These are phyloP conservation scores for Aspergillaceae sp. DNA, from an alignment of 2,329 filamentous ascomycete species.

Conservation along the genomic window DNA sequence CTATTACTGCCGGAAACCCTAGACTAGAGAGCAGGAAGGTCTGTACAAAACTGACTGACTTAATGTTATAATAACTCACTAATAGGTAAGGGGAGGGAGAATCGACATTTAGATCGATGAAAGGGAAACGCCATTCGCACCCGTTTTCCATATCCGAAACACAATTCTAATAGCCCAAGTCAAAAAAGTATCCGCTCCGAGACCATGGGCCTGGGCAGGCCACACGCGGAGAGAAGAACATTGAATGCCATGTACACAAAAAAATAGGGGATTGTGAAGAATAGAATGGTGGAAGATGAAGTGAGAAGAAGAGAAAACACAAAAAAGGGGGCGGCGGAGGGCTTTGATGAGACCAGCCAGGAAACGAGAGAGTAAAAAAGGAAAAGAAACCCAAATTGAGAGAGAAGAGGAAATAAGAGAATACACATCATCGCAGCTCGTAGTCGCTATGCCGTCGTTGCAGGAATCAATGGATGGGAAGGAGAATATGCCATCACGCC, in stretches of 20 bases:
- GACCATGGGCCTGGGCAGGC: conserved; percentile 15
- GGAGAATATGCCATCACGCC: conserved; percentile 7
- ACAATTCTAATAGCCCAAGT: conserved; percentile 36
- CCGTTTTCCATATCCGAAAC: conserved; percentile 36
- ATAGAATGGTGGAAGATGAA: conserved; percentile 17
- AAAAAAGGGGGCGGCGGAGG: not conserved
- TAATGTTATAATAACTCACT: conserved; percentile 24
- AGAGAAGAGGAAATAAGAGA: conserved; percentile 12
- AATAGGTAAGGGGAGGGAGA: conserved; percentile 15
- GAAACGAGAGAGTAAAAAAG: conserved; percentile 15
- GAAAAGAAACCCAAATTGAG: conserved; percentile 16
- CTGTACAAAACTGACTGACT: conserved; percentile 3
- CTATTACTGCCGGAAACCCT: not conserved
- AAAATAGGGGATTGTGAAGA: conserved; percentile 8
- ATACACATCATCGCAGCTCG: conserved; percentile 28
- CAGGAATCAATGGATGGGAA: conserved; percentile 16
- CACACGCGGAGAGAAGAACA: conserved; percentile 24
- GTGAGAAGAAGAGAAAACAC: conserved; percentile 8
- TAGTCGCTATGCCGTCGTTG: conserved; percentile 31
- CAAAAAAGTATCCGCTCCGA: conserved; percentile 22
- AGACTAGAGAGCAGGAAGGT: not conserved
- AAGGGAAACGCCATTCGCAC: conserved; percentile 35
- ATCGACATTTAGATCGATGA: conserved; percentile 23
- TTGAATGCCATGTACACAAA: conserved; percentile 37
- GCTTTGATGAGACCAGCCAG: conserved; percentile 3